Evolutionary conservation across 163 green algal genomes (phyloP), one percentile per base, ranked within the genome.

Genomic region (Smithsoniella earleae): DNA sequence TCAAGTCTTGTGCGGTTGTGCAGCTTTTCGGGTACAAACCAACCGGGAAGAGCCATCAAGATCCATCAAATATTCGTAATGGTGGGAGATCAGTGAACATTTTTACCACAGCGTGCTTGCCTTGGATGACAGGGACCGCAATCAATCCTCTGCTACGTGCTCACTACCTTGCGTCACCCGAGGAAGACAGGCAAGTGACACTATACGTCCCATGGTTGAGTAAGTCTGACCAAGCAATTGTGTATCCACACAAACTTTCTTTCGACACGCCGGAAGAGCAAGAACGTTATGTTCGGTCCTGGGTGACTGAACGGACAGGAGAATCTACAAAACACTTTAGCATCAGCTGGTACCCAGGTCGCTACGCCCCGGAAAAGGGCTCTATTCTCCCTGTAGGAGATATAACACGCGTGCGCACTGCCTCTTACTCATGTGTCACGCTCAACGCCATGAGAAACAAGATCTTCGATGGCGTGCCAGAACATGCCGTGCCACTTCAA

Each of bases 71-170:
- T 65, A 73, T 95, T 72, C 80, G 82, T 3, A 86, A 92, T 38
- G 77, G 85, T 20, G 89, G 83, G 2, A 81, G 90, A 18, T 82
- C 87, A 65, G 82, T 98, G 28, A 88, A 90, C 37, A 95, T 99
- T 49, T 91, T 99, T 3, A 97, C 92, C n/a, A 99, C 94, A 2
- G 95, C 95, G 2, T 83, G 83, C 25, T 85, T 99, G 73, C 95
- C 95, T 0, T 99, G 95, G 95, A 93, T 98, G 86, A 99, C 95
- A 22, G 95, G 95, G 36, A 99, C 95, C 0, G 87, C 90, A 1
- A 91, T 99, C 2, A 99, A 99, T 79, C 95, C 95, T 49, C 85
- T 96, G 75, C 84, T 99, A 77, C 87, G 95, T 10, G 95, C 92
- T 1, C 91, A 89, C 2, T 97, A 95, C 83, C 82, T 98, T 16